phyloP scores from a whole-genome alignment of 106 monocot species.

The Posidonia australis region DNA sequence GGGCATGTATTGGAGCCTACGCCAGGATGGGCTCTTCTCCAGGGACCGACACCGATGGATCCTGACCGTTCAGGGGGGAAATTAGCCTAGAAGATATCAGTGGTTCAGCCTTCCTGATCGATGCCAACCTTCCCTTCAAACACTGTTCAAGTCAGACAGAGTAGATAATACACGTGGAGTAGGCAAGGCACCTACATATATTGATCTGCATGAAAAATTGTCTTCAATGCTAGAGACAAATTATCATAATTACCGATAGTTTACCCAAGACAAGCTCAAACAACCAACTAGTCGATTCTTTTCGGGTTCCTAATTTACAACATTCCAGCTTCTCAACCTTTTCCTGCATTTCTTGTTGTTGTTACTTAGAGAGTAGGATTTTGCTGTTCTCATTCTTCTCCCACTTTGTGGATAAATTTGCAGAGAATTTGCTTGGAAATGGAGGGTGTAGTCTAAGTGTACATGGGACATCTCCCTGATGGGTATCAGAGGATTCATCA shows the following conservation, averaged over 20 bases:
- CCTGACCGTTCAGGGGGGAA: constrained; percentile 11
- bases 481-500: constrained; percentile 41
- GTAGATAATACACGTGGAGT: background rate
- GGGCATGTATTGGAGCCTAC: constrained; percentile 20
- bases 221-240: constrained; percentile 28
- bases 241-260: constrained; percentile 51
- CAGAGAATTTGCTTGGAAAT: constrained; percentile 89
- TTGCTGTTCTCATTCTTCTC: no score
- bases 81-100: constrained; percentile 56
- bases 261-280: constrained; percentile 46
- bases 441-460: constrained; percentile 75
- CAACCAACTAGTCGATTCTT: constrained; percentile 48
- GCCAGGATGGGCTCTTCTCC: constrained; percentile 82
- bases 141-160: background rate
- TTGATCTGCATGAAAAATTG: constrained; percentile 30
- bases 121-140: constrained; percentile 11
- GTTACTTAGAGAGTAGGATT: no score
- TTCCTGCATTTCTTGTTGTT: background rate
- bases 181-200: background rate
- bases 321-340: no score
- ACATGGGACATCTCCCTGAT: constrained; percentile 54
- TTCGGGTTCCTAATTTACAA: constrained; percentile 27
- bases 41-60: constrained; percentile 14
- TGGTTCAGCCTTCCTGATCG: constrained; percentile 71
- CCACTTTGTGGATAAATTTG: no score